Conservation (phyloP, 2,329 filamentous ascomycete genomes). For the Pseudopyricularia javanii region DNA sequence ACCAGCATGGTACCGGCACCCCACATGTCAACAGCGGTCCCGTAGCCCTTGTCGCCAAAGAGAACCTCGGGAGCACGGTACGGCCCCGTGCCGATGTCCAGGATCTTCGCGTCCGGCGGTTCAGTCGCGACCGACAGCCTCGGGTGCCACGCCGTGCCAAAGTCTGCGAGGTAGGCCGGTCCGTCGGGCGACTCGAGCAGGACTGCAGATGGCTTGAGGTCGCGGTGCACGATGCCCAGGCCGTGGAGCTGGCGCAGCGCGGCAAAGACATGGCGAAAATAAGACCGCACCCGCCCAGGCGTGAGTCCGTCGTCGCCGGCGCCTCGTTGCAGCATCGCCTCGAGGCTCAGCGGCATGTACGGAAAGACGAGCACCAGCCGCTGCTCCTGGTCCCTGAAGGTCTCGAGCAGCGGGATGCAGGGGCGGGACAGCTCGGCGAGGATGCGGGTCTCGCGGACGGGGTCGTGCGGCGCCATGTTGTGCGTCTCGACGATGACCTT, state of each 20-base stretch:
- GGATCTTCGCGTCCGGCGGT: slow-evolving; percentile 56
- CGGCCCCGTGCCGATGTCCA: slow-evolving; percentile 85
- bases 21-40: slow-evolving; percentile 73
- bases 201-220: slow-evolving; percentile 87
- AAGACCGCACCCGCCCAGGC: slow-evolving; percentile 17
- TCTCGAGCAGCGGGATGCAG: slow-evolving; percentile 56
- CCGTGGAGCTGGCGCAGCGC: slow-evolving; percentile 62
- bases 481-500: slow-evolving; percentile 73
- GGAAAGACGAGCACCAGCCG: slow-evolving; percentile 75
- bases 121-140: slow-evolving; percentile 47
- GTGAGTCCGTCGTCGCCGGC: not conserved
- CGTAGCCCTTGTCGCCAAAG: slow-evolving; percentile 71
- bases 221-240: slow-evolving; percentile 75
- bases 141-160: slow-evolving; percentile 81
- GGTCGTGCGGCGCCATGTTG: slow-evolving; percentile 71
- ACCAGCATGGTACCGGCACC: slow-evolving; percentile 73
- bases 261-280: slow-evolving; percentile 55
- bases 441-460: slow-evolving; percentile 66
- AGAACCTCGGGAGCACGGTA: slow-evolving; percentile 84
- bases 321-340: slow-evolving; percentile 44
- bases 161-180: slow-evolving; percentile 74
- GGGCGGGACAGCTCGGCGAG: slow-evolving; percentile 45
- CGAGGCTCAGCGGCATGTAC: slow-evolving; percentile 64
- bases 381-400: slow-evolving; percentile 59
- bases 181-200: slow-evolving; percentile 55